These are phyloP conservation scores for Aegilops tauschii DNA, from an alignment of 176 grass and related monocot species.

Conservation along the genomic window DNA sequence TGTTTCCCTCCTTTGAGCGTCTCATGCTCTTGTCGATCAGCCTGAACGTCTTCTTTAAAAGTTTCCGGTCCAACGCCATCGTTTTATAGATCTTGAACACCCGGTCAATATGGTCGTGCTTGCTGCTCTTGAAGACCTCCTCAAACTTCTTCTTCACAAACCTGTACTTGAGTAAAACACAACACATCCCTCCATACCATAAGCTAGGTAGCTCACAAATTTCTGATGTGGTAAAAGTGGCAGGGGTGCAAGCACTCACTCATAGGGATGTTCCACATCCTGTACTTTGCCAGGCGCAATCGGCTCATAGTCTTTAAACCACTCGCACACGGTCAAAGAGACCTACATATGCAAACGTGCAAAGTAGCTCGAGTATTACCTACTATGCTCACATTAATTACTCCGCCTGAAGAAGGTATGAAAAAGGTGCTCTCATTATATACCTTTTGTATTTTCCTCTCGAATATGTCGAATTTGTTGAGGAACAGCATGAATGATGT, in stretches of 20 bases:
- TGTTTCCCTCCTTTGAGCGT: slow-evolving; percentile 64
- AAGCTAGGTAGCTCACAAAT: background rate
- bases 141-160: slow-evolving; percentile 99
- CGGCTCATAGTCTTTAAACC: slow-evolving; percentile 96
- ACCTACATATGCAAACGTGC: slow-evolving; percentile 41
- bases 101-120: slow-evolving; percentile 79
- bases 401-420: background rate
- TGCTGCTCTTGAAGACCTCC: slow-evolving; percentile 95
- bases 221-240: background rate
- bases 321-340: slow-evolving; percentile 81
- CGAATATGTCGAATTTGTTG: slow-evolving; percentile 98
- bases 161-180: slow-evolving; percentile 27
- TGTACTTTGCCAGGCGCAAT: slow-evolving; percentile 69
- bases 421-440: background rate
- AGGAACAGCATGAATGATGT: slow-evolving; percentile 96
- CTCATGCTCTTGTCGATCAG: slow-evolving; percentile 89
- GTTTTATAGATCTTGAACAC: slow-evolving; percentile 98
- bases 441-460: slow-evolving; percentile 93
- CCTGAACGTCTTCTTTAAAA: slow-evolving; percentile 98
- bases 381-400: too few species aligned
- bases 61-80: slow-evolving; percentile 93
- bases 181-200: background rate
- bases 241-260: slow-evolving; percentile 46
- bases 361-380: background rate
- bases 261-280: slow-evolving; percentile 92